phyloP scores from a whole-genome alignment of 805 yeast genomes.

The Saccharomycopsis babjevae region DNA sequence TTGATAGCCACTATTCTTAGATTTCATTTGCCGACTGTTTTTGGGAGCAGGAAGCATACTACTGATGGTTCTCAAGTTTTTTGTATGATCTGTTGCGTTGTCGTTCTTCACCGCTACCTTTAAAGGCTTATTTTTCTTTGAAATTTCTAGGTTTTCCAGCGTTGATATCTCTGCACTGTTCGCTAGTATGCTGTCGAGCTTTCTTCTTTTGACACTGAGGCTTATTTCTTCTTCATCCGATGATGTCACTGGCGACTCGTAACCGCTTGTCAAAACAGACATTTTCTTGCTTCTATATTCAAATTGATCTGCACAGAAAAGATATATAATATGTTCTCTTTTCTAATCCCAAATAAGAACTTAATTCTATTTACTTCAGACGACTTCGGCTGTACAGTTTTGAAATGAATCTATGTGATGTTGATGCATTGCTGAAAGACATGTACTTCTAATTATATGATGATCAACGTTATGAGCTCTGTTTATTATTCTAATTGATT shows the following conservation, averaged over 20 bases:
- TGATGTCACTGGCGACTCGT: not conserved
- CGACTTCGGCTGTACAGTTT: too few relatives aligned
- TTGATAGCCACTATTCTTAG: not conserved
- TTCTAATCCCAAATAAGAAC: not conserved
- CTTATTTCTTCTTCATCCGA: not conserved
- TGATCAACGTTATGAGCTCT: not conserved
- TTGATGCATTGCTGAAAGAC: not conserved
- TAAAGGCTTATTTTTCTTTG: too few relatives aligned
- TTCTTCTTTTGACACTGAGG: not conserved
- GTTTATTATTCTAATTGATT: not conserved
- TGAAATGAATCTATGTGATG: not conserved
- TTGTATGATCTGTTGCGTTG: not conserved
- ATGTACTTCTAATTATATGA: not conserved
- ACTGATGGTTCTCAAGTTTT: not conserved
- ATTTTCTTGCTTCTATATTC: not conserved
- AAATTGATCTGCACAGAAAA: not conserved
- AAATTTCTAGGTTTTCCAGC: not conserved
- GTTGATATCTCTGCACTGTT: not conserved
- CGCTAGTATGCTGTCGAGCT: not conserved
- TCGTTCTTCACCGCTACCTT: not conserved
- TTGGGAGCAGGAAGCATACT: not conserved
- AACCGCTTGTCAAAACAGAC: not conserved
- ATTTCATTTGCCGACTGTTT: not conserved
- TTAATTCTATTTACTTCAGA: not conserved
- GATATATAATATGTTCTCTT: too few relatives aligned